phyloP scores from a whole-genome alignment of 805 yeast species.

The Teunomyces atbi region DNA sequence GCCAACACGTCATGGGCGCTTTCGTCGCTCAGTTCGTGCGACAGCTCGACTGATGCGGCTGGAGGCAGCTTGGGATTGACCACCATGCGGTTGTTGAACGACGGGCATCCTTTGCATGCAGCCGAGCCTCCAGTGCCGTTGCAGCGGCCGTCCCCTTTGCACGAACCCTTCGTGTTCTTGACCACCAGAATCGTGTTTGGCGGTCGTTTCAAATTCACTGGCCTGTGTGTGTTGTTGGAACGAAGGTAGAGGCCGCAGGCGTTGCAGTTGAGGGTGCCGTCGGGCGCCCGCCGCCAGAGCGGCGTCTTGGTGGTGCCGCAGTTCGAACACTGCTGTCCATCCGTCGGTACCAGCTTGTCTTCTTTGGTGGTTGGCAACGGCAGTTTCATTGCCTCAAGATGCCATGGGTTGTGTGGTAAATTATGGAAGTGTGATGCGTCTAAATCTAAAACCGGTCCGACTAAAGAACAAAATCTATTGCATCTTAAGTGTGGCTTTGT shows the following conservation, averaged over 20 bases:
- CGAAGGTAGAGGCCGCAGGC: conserved; percentile 61
- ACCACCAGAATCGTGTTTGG: conserved; percentile 48
- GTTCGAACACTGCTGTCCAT: conserved; percentile 51
- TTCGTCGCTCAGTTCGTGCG: conserved; percentile 6
- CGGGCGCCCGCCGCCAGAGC: conserved; percentile 57
- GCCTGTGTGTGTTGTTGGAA: conserved; percentile 62
- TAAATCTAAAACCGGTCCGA: neutral
- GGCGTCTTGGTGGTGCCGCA: conserved; percentile 59
- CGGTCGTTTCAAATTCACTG: conserved; percentile 61
- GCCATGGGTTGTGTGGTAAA: neutral
- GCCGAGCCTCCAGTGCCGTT: conserved; percentile 85
- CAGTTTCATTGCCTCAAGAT: conserved; percentile 1
- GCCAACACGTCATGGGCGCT: conserved; percentile 47
- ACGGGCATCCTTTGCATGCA: conserved; percentile 82
- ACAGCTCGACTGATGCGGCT: neutral
- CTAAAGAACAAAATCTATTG: neutral
- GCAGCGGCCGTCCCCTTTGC: conserved; percentile 76
- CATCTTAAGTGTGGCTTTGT: neutral
- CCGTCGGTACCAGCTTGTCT: conserved; percentile 7
- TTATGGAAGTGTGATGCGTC: neutral
- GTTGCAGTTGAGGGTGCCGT: conserved; percentile 55
- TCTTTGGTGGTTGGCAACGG: neutral
- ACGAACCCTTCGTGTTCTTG: conserved; percentile 50
- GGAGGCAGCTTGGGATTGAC: conserved; percentile 20
- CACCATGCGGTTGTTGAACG: conserved; percentile 67